Base-by-base conservation (phyloP, 306 rosid genomes). In the Acacia acuminata region DNA sequence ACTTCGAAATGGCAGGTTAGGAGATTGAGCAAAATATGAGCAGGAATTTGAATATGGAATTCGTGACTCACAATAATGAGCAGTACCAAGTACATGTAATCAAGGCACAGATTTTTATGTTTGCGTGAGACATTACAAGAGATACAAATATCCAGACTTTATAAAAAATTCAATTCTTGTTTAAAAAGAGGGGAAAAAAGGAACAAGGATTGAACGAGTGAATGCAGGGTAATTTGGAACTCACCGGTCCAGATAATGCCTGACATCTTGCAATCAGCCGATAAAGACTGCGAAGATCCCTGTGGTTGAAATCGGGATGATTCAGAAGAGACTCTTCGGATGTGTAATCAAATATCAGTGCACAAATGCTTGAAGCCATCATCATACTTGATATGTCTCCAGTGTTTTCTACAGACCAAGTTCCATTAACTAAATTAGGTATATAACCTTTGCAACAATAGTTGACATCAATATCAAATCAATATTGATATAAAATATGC, bases 281-380 rank as follows among this genome's bases (percentile, higher is more conserved):
- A 86, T 87, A 88, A 50, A 96, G 89, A 82, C 83, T 83, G 74
- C 67, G 32, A 10, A 96, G 92, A 81, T 85, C 80, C 76, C 76
- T 85, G 20, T 60, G 24, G 77, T 86, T 82, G 74, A 93, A 90
- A 90, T 79, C 71, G 0, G 96, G 89, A 86, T 81, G 80, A 66
- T 50, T 79, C 53, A 90, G 73, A 80, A 95, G 97, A 81, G 93
- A 89, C 76, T 85, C 86, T 82, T 95, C 99, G 7, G 98, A 90
- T 75, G 97, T 90, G 56, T 70, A 78, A 79, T 96, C 98, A 87
- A 92, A 89, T 76, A 93, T 75, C 82, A 96, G 84, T 2, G 97
- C 48, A 34, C 99, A 92, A 76, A 93, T 91, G 89, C 92, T 88
- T 43, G 94, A 88, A 40, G 93, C 96, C 99, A 93, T 93, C 93